phyloP scores from a whole-genome alignment of 78 protist genomes.

The Dictyostelium firmibasis region DNA sequence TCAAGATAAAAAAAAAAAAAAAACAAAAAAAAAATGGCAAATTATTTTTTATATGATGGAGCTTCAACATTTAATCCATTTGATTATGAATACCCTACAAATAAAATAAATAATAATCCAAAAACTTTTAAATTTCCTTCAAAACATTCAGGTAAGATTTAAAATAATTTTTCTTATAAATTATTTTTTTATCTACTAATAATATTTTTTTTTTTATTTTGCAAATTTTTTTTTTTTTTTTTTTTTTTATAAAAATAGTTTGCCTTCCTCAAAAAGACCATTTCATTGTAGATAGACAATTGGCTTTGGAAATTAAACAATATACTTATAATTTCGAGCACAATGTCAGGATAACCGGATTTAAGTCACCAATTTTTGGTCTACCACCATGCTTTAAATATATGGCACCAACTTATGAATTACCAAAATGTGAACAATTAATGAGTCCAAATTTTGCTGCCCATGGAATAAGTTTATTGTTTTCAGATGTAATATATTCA shows the following conservation, averaged over 20 bases:
- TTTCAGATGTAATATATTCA: constrained; percentile 21
- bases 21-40: not conserved
- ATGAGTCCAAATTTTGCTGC: not conserved
- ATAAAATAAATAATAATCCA: not conserved
- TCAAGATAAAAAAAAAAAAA: not conserved
- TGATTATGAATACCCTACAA: not conserved
- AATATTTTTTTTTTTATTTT: too few relatives aligned
- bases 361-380: not conserved
- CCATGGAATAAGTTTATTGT: constrained; percentile 33
- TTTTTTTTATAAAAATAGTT: not conserved
- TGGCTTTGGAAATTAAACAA: not conserved
- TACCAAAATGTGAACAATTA: constrained; percentile 37
- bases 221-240: too few relatives aligned
- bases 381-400: constrained; percentile 32
- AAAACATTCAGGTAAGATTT: constrained; percentile 4
- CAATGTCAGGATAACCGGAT: not conserved
- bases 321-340: not conserved
- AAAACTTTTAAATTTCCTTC: not conserved
- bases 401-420: constrained; percentile 17
- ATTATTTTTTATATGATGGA: not conserved
- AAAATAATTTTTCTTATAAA: too few relatives aligned
- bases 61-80: not conserved
- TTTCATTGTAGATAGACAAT: constrained; percentile 42
- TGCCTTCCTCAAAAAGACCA: constrained; percentile 52
- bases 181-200: too few relatives aligned